phyloP scores from a whole-genome alignment of 257 asterid genomes.

The Salvia rosmarinus region DNA sequence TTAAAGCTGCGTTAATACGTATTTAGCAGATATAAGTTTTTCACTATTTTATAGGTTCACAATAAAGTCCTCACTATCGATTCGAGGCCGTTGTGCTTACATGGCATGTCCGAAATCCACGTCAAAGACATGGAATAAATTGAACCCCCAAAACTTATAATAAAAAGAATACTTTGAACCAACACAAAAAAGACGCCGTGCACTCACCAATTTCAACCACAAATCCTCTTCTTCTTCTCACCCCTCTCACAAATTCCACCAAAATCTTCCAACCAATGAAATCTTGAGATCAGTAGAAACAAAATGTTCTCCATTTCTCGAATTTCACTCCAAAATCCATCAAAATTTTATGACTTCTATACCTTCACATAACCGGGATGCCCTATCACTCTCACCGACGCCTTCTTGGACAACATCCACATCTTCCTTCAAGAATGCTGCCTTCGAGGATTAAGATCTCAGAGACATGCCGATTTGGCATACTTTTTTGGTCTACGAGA shows the following conservation, averaged over 20 bases:
- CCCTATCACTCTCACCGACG: slow-evolving; percentile 51
- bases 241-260: slow-evolving; percentile 16
- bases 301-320: slow-evolving; percentile 33
- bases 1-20: too few species aligned
- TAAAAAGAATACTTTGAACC: too few species aligned
- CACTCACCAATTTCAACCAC: slow-evolving; percentile 31
- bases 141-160: too few species aligned
- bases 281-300: background rate
- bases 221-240: slow-evolving; percentile 20
- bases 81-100: too few species aligned
- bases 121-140: too few species aligned
- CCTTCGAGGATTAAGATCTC: slow-evolving; percentile 50
- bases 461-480: slow-evolving; percentile 71
- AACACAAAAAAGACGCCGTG: too few species aligned
- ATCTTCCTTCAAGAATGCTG: slow-evolving; percentile 63
- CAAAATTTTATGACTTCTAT: slow-evolving; percentile 61
- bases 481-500: slow-evolving; percentile 71
- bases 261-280: slow-evolving; percentile 29
- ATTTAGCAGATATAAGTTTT: too few species aligned
- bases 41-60: too few species aligned
- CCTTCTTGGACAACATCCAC: slow-evolving; percentile 72
- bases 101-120: too few species aligned
- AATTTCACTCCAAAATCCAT: slow-evolving; percentile 39
- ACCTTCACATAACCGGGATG: slow-evolving; percentile 63
- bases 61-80: too few species aligned